Base-by-base conservation (phyloP, 1,139 yeast genomes). In the Yamadazyma siamensis region DNA sequence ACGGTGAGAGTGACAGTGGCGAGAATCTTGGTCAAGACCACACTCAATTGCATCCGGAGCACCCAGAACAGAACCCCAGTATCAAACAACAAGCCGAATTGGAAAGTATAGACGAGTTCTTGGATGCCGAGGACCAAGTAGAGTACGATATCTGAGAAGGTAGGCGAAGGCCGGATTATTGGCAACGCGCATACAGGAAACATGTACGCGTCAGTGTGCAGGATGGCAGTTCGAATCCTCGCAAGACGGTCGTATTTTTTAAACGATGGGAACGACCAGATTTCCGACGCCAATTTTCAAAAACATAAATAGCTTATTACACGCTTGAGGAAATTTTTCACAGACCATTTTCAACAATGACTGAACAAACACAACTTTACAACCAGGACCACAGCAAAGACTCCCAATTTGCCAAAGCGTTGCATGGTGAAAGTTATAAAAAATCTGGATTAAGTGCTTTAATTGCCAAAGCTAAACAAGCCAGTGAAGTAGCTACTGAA, bases 401-500 rank as follows among this genome's bases (percentile, higher is more conserved):
- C 53, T 62, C 68, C 52, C 70, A 80, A 34, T 89, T 89, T 61
- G 81, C 95, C 46, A 71, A 80, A 51, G 89, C 94, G 28, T 63
- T 91, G 59, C 96, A 91, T 56, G 96, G 96, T 44, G 79, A 76
- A 26, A 73, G 78, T 26, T 77, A 75, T 47, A 60, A 75, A 40
- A 74, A 73, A 49, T 65, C 78, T 22, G 98, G 97, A 24, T 67
- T 87, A 44, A 55, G 75, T 26, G 95, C 96, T 18, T 73, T 88
- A 46, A 57, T 87, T 41, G 63, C 79, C 47, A 91, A 91, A 69
- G 58, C 66, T 36, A 77, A 86, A 64, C 75, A 72, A 32, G 97
- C 97, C 27, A 83, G 86, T 49, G 73, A 74, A 41, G 83, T 83
- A 33, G 97, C 97, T 28, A 79, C 78, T 42, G 82, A 79, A 43